Conservation (phyloP, 306 rosid species). For the Styphnolobium japonicum region DNA sequence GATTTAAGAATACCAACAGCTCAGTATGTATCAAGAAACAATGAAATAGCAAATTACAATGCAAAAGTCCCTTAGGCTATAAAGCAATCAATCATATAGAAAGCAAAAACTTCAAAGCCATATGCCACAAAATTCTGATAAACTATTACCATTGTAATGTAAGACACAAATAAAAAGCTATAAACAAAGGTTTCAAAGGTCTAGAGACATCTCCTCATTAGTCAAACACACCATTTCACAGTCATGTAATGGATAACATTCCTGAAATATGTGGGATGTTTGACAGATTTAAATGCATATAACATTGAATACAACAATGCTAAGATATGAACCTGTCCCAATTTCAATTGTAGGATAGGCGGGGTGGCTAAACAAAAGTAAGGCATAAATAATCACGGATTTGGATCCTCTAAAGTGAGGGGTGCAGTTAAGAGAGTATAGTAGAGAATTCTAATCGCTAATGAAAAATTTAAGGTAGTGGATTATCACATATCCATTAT, state of each 20-base stretch:
- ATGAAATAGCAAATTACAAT: background rate
- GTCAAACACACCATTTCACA: background rate
- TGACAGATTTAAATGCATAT: background rate
- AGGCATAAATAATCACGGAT: background rate
- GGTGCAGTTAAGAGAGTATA: no score
- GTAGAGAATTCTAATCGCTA: no score
- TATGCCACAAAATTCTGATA: background rate
- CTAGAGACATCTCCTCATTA: background rate
- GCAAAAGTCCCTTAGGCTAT: background rate
- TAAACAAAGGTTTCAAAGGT: background rate
- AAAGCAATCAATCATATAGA: background rate
- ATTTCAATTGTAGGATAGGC: background rate
- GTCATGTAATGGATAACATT: background rate
- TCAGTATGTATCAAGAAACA: background rate
- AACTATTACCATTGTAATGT: background rate
- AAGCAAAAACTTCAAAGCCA: background rate
- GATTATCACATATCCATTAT: no score
- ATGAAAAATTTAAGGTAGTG: no score
- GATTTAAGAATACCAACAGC: constrained; percentile 25
- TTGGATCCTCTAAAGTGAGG: no score
- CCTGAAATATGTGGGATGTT: background rate
- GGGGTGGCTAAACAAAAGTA: background rate
- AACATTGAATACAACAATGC: background rate
- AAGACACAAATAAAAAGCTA: background rate
- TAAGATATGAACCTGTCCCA: background rate